Evolutionary conservation across 306 rosid species (phyloP), one percentile per base, ranked within the genome.

Genomic region (Betula pendula): DNA sequence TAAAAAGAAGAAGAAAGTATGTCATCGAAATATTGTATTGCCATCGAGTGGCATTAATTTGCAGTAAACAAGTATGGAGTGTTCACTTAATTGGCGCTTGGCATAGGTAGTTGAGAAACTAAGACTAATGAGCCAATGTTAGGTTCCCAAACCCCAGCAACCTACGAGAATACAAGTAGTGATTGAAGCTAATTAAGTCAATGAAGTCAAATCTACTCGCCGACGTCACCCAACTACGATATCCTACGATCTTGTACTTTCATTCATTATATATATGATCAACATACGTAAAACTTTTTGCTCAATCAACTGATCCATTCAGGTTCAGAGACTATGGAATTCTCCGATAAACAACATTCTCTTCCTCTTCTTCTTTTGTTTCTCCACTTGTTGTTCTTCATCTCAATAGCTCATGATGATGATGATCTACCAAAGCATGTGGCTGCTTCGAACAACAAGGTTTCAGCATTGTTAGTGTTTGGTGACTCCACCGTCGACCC

Each of bases 401-500:
- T 69, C 44, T 47, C 60, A 35, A 60, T 63, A 72, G 85, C 75
- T n/a, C n/a, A n/a, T 65, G 77, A 19, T 38, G 40, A 74, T 77
- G 74, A 79, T 65, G 75, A 19, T 38, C 51, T 49, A 20, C 22
- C 51, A 20, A 68, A 68, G n/a, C 58, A 24, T n/a, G 35, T 19
- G 9, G n/a, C n/a, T n/a, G 16, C 59, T 66, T 29, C 11, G 4
- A 75, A 50, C 1, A 24, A 40, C 11, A 83, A 74, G 2, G 20
- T 83, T n/a, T 79, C 95, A 7, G 92, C 81, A 2, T 13, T 90
- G 60, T 77, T 86, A 55, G 97, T 92, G 78, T 92, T 92, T 60
- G 97, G 97, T 53, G 97, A 90, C 70, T 92, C 97, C 76, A 92
- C 97, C 0, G 93, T 84, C 14, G 93, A 90, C 82, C 86, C 97